A percentile compares a stretch with the other conserved stretches of the same genome.
phyloP scores from a whole-genome alignment of 129 eudicot genomes.

The Deinandra increscens region DNA sequence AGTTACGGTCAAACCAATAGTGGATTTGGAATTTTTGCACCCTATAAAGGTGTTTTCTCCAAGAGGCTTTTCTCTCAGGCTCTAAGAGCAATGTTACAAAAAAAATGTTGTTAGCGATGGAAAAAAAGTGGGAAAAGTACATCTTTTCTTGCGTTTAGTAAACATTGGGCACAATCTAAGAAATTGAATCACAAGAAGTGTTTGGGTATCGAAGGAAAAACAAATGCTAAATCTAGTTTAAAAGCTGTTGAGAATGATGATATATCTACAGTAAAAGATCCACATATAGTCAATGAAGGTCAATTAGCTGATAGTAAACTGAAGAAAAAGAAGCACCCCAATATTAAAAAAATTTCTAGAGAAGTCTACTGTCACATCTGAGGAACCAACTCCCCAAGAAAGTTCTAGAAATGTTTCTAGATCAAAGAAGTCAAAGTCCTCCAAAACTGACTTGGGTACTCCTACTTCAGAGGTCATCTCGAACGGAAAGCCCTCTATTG shows the following conservation, averaged over 20 bases:
- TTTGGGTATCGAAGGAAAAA: slow-evolving; percentile 23
- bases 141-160: slow-evolving; percentile 32
- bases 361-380: slow-evolving; percentile 34
- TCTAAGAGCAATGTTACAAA: slow-evolving; percentile 33
- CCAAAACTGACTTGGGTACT: slow-evolving; percentile 26
- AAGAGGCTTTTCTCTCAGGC: slow-evolving; percentile 46
- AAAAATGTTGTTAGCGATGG: slow-evolving; percentile 33
- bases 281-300: slow-evolving; percentile 17
- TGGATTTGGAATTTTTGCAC: slow-evolving; percentile 29
- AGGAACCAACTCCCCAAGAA: slow-evolving; percentile 27
- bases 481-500: slow-evolving; percentile 26
- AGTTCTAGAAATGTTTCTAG: slow-evolving; percentile 38
- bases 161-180: slow-evolving; percentile 41
- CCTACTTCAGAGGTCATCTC: slow-evolving; percentile 50
- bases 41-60: slow-evolving; percentile 25
- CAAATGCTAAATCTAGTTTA: slow-evolving; percentile 23
- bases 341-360: slow-evolving; percentile 42
- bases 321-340: slow-evolving; percentile 45
- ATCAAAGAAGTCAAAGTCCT: slow-evolving; percentile 39
- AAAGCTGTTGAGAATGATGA: slow-evolving; percentile 35
- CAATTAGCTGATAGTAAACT: slow-evolving; percentile 36
- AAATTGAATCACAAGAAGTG: slow-evolving; percentile 35
- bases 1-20: slow-evolving; percentile 35
- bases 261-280: slow-evolving; percentile 22
- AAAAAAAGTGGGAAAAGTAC: slow-evolving; percentile 16